Percentiles rank a stretch among this genome's conserved stretches.
Evolutionary conservation across 2,329 filamentous ascomycete genomes (phyloP).

Genomic region (Geosmithia flava): DNA sequence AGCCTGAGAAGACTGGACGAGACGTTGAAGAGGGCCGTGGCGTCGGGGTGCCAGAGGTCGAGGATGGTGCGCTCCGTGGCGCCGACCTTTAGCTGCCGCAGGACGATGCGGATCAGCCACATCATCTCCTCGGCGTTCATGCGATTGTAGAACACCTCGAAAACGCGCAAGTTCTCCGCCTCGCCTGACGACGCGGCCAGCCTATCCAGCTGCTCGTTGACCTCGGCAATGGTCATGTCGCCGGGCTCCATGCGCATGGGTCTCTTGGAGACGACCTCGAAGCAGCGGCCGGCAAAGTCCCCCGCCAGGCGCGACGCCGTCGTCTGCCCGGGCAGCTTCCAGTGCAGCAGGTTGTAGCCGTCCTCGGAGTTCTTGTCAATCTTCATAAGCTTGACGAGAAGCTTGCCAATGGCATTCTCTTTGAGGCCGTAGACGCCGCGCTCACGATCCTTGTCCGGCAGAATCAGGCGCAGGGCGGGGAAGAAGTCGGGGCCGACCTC

Average conservation of each 20-base stretch:
- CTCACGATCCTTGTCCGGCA: slow-evolving; percentile 87
- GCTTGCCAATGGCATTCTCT: slow-evolving; percentile 78
- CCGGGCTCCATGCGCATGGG: slow-evolving; percentile 64
- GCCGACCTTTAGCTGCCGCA: slow-evolving; percentile 62
- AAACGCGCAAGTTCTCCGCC: slow-evolving; percentile 69
- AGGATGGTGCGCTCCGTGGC: slow-evolving; percentile 86
- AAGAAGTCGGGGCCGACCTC: slow-evolving; percentile 90
- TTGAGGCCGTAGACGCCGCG: slow-evolving; percentile 89
- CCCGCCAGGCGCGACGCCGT: slow-evolving; percentile 57
- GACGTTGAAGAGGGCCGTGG: slow-evolving; percentile 70
- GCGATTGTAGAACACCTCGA: slow-evolving; percentile 70
- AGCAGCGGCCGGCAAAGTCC: slow-evolving; percentile 85
- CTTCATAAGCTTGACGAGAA: slow-evolving; percentile 85
- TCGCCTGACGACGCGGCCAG: slow-evolving; percentile 67
- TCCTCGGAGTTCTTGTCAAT: slow-evolving; percentile 88
- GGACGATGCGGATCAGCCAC: slow-evolving; percentile 89
- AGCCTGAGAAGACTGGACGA: slow-evolving; percentile 83
- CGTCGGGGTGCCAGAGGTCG: slow-evolving; percentile 70
- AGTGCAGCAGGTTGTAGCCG: slow-evolving; percentile 72
- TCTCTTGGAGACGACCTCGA: slow-evolving; percentile 73
- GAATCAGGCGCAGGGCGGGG: slow-evolving; percentile 79
- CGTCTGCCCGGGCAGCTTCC: slow-evolving; percentile 74
- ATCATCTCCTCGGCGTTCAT: slow-evolving; percentile 92
- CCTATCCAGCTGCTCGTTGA: slow-evolving; percentile 74
- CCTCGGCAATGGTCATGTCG: slow-evolving; percentile 74